Conservation (phyloP, 2,329 filamentous ascomycete species). For the Colletotrichum tamarilloi region DNA sequence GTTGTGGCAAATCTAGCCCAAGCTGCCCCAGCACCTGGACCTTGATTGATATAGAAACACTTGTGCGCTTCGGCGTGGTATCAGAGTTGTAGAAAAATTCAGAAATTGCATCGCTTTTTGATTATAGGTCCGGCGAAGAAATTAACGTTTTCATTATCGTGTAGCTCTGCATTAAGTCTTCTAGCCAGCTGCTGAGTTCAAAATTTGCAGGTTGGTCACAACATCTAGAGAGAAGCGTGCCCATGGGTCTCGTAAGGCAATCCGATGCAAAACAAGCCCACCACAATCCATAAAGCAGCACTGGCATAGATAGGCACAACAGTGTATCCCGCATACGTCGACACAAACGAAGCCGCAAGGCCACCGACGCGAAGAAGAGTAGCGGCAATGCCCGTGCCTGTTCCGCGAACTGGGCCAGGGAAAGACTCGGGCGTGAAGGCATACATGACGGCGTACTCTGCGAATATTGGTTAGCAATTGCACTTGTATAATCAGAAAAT, state of each 20-base stretch:
- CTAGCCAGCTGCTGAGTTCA: background rate
- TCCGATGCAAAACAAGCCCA: constrained; percentile 52
- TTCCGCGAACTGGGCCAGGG: constrained; percentile 64
- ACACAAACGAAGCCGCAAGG: constrained; percentile 54
- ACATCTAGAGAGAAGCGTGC: constrained; percentile 44
- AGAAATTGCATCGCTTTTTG: too few relatives aligned
- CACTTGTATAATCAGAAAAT: too few relatives aligned
- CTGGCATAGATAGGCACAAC: constrained; percentile 56
- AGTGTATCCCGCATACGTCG: constrained; percentile 54
- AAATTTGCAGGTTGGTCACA: too few relatives aligned
- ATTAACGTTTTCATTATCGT: background rate
- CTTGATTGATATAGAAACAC: too few relatives aligned
- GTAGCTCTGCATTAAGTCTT: background rate
- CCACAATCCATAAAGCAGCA: constrained; percentile 55
- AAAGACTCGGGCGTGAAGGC: constrained; percentile 68
- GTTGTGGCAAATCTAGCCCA: too few relatives aligned
- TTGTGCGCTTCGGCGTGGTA: too few relatives aligned
- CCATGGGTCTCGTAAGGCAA: constrained; percentile 58
- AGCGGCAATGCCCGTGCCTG: constrained; percentile 60
- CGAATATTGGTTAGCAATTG: constrained; percentile 15
- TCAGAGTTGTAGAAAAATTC: too few relatives aligned
- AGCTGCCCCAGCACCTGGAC: too few relatives aligned
- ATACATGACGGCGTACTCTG: constrained; percentile 48
- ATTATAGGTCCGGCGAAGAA: too few relatives aligned
- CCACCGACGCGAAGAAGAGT: constrained; percentile 51